Base-by-base conservation (phyloP, 1,139 yeast genomes). In the Diutina rugosa region DNA sequence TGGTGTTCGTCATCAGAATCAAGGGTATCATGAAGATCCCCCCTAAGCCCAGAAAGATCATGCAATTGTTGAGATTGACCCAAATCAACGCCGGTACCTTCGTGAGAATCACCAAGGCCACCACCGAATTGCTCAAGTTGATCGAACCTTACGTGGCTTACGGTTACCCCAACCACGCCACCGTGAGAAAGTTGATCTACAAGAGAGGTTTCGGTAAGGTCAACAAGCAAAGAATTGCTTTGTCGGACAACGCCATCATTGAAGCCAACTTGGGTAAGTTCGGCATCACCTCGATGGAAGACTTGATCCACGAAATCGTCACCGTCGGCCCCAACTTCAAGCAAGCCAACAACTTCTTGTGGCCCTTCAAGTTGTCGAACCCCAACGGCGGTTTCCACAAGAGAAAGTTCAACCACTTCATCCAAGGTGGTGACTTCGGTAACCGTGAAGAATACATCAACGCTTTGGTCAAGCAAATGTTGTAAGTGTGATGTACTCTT, bases 351-450 rank as follows among this genome's bases (percentile, higher is more conserved):
- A 93, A 93, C 97, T 93, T 93, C 85, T 84, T 93, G 81, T 93
- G 98, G 97, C 99, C 99, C 80, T 93, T 93, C 96, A 88, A 91
- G 85, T 87, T 93, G 75, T 90, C 98, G 71, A 90, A 90, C 87
- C 99, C 99, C 76, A 84, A 85, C 76, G 99, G 99, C 78, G 99
- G 99, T 78, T 93, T 97, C 98, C 96, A 97, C 81, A 89, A 90
- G 67, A 90, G 98, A 87, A 93, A 93, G 86, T 93, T 93, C 96
- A 87, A 86, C 84, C 99, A 93, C 83, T 93, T 89, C 77, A 89
- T 93, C 84, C 97, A 91, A 84, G 98, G 99, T 83, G 99, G 99
- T 85, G 88, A 97, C 81, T 84, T 91, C 77, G 99, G 99, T 85
- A 91, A 93, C 96, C 90, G 98, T 81, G 99, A 93, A 82, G 89